A percentile compares a stretch with the other conserved stretches of the same genome.
Evolutionary conservation across 257 asterid genomes (phyloP).

Genomic region (Penstemon davidsonii): DNA sequence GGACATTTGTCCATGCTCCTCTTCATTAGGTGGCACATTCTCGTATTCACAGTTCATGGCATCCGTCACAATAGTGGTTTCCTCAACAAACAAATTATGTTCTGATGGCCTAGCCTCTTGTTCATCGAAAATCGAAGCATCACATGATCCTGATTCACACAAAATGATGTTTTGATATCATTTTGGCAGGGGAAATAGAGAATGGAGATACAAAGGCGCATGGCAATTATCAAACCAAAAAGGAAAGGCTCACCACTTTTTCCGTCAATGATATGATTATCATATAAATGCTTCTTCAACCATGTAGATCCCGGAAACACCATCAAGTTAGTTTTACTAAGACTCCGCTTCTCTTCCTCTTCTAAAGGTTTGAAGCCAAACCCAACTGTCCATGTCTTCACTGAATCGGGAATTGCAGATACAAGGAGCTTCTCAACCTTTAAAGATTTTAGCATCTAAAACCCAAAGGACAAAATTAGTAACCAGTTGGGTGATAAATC

Average conservation of each 20-base stretch:
- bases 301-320: conserved; percentile 90
- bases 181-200: too few relatives aligned
- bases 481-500: background rate
- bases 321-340: conserved; percentile 75
- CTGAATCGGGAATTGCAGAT: conserved; percentile 82
- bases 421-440: conserved; percentile 79
- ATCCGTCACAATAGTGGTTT: too few relatives aligned
- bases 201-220: too few relatives aligned
- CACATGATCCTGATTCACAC: too few relatives aligned
- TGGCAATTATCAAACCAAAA: conserved; percentile 4
- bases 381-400: conserved; percentile 91
- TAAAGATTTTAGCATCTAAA: conserved; percentile 70
- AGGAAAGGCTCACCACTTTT: conserved; percentile 39
- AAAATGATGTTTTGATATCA: too few relatives aligned
- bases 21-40: too few relatives aligned
- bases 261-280: conserved; percentile 28
- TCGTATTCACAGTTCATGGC: too few relatives aligned
- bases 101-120: too few relatives aligned
- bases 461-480: conserved; percentile 29
- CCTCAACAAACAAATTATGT: too few relatives aligned
- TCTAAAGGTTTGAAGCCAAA: conserved; percentile 79
- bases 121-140: too few relatives aligned
- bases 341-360: conserved; percentile 61
- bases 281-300: conserved; percentile 65
- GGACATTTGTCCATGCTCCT: too few relatives aligned